Percentiles rank a stretch among this genome's conserved stretches.
Evolutionary conservation across 1,284 basidiomycete genomes (phyloP).

Genomic region (Cystobasidiaceae sp.): DNA sequence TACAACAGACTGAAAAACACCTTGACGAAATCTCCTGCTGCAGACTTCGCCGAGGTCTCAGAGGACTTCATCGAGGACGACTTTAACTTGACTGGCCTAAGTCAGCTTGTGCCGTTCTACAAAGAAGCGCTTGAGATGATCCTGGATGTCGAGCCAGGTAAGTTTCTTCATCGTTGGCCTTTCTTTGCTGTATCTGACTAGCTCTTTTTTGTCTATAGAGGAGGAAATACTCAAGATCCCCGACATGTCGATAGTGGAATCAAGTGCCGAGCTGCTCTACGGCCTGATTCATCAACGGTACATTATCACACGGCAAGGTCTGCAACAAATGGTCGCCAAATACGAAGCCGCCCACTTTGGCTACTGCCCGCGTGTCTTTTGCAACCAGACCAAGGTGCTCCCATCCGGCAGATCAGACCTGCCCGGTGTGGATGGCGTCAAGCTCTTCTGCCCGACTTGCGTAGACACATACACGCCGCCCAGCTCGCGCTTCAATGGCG

Average conservation of each 20-base stretch:
- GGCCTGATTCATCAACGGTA: constrained; percentile 96
- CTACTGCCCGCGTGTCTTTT: constrained; percentile 91
- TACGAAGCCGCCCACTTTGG: constrained; percentile 92
- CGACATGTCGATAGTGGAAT: constrained; percentile 95
- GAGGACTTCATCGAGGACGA: constrained; percentile 99
- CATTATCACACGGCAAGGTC: constrained; percentile 87
- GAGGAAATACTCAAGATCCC: constrained; percentile 78
- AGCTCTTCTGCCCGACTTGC: constrained; percentile 97
- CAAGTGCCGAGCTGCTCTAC: constrained; percentile 93
- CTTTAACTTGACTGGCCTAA: constrained; percentile 96
- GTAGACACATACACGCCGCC: constrained; percentile 95
- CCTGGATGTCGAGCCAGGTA: constrained; percentile 97
- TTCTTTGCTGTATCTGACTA: not conserved
- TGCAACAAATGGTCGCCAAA: constrained; percentile 97
- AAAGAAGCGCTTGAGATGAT: constrained; percentile 99
- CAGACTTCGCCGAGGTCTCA: constrained; percentile 55
- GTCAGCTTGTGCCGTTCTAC: constrained; percentile 94
- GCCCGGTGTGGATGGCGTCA: constrained; percentile 97
- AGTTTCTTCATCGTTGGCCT: not conserved
- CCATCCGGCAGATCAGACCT: constrained; percentile 94
- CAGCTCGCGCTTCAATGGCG: constrained; percentile 88
- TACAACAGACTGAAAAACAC: no score
- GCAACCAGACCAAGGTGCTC: constrained; percentile 80
- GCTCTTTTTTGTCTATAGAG: constrained; percentile 49
- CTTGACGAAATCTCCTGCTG: no score